These are phyloP conservation scores for Fusarium anthophilum DNA, from an alignment of 2,329 filamentous ascomycete genomes.

Conservation along the genomic window DNA sequence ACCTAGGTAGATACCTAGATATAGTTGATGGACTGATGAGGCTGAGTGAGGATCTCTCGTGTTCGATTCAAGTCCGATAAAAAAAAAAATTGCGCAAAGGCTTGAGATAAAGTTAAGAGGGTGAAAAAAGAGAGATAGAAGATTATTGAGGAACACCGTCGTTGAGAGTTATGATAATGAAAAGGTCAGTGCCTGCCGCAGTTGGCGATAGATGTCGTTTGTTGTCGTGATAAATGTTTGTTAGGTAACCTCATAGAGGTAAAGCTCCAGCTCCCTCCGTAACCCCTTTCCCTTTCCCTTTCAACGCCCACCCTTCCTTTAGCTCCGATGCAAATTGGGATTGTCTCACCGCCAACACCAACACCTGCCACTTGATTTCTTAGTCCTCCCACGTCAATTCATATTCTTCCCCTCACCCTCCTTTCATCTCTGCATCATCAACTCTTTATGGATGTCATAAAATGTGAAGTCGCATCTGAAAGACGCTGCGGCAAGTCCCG, in stretches of 20 bases:
- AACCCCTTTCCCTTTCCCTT: neutral
- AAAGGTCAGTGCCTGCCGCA: neutral
- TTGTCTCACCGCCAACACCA: conserved; percentile 30
- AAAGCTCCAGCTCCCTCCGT: neutral
- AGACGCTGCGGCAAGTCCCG: conserved; percentile 4
- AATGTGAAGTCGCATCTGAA: conserved; percentile 1
- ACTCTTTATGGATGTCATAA: neutral
- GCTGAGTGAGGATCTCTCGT: neutral
- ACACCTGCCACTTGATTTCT: conserved; percentile 11
- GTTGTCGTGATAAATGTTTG: conserved; percentile 20
- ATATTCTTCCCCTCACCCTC: neutral
- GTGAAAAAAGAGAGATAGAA: neutral
- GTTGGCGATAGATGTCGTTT: conserved; percentile 2
- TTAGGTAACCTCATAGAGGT: neutral
- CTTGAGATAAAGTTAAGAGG: neutral
- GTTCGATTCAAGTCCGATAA: neutral
- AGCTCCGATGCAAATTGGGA: conserved; percentile 10
- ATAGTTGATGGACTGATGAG: neutral
- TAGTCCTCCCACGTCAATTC: neutral
- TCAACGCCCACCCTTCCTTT: conserved; percentile 10
- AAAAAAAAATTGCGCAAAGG: neutral
- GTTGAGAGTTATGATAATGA: neutral
- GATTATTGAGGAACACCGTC: neutral
- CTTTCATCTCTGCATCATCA: neutral
- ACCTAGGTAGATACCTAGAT: neutral